Percentiles rank a stretch among this genome's conserved stretches.
phyloP scores from a whole-genome alignment of 2,329 filamentous ascomycete genomes.

The Pseudonectria buxi region DNA sequence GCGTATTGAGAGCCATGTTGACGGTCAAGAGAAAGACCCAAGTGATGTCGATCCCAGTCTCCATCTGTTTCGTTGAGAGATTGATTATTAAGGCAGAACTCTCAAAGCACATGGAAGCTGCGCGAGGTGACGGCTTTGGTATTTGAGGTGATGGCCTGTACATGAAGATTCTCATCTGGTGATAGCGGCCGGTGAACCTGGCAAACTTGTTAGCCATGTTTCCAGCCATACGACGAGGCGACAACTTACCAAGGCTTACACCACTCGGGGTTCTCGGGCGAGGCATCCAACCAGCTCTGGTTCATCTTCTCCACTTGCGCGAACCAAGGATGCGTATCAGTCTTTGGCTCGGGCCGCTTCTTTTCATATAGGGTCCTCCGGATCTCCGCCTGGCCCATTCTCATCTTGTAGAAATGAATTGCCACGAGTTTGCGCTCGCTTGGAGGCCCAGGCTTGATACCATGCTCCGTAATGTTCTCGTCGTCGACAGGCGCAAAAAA shows the following conservation, averaged over 20 bases:
- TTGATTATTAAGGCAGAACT: constrained; percentile 76
- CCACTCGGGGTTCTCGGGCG: constrained; percentile 63
- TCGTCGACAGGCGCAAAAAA: constrained; percentile 83
- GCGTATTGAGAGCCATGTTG: constrained; percentile 86
- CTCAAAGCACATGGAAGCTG: constrained; percentile 76
- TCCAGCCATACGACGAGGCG: not conserved
- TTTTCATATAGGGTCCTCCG: constrained; percentile 78
- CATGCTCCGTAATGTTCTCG: constrained; percentile 69
- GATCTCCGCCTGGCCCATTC: constrained; percentile 80
- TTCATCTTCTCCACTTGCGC: constrained; percentile 70
- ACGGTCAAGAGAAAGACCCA: constrained; percentile 89
- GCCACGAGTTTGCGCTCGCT: constrained; percentile 81
- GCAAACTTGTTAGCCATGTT: constrained; percentile 7
- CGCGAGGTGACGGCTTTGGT: constrained; percentile 71
- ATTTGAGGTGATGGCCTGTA: constrained; percentile 90
- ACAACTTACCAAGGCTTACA: constrained; percentile 69
- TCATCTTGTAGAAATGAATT: constrained; percentile 92
- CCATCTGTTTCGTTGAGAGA: constrained; percentile 73
- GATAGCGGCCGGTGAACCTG: constrained; percentile 63
- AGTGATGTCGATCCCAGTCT: constrained; percentile 71
- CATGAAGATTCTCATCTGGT: constrained; percentile 82
- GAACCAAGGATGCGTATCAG: constrained; percentile 86
- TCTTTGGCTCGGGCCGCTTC: constrained; percentile 67
- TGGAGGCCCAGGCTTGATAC: constrained; percentile 63
- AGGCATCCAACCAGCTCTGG: constrained; percentile 69